These are phyloP conservation scores for Exophiala sp. DNA, from an alignment of 2,329 filamentous ascomycete species.

Conservation along the genomic window DNA sequence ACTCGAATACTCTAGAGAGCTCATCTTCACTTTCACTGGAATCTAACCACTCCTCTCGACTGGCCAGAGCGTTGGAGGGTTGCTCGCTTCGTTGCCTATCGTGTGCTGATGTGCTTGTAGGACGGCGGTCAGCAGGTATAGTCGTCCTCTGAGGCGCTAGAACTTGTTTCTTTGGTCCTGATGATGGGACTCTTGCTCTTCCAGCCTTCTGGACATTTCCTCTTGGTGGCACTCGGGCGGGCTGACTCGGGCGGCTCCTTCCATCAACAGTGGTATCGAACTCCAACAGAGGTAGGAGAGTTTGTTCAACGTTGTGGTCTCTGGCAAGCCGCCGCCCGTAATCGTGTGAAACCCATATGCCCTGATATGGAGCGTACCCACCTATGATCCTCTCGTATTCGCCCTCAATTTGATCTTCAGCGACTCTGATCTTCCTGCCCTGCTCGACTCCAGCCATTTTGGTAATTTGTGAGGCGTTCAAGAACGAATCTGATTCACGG, in stretches of 20 bases:
- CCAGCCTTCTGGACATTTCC: not conserved
- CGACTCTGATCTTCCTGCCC: not conserved
- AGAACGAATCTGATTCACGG: not conserved
- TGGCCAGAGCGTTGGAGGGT: not conserved
- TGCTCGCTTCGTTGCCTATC: not conserved
- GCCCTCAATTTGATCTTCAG: not conserved
- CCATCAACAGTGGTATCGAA: not conserved
- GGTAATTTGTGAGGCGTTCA: not conserved
- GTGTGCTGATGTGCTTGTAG: not conserved
- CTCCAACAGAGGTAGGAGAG: not conserved
- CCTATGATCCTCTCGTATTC: not conserved
- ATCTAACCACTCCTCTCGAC: not conserved
- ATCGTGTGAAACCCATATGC: not conserved
- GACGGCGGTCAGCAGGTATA: too few relatives aligned
- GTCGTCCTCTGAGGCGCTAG: too few relatives aligned
- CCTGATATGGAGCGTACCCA: not conserved
- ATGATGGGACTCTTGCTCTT: too few relatives aligned
- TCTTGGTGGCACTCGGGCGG: too few relatives aligned
- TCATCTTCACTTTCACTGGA: not conserved
- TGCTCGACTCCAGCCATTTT: not conserved
- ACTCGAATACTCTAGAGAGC: not conserved
- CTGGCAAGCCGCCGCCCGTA: not conserved
- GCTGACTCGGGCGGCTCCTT: too few relatives aligned
- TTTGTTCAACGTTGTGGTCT: not conserved
- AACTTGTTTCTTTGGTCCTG: too few relatives aligned